Percentiles rank a stretch among this genome's conserved stretches.
Conservation (phyloP, 108 stramenopile genomes). For the Fistulifera pelliculosa region DNA sequence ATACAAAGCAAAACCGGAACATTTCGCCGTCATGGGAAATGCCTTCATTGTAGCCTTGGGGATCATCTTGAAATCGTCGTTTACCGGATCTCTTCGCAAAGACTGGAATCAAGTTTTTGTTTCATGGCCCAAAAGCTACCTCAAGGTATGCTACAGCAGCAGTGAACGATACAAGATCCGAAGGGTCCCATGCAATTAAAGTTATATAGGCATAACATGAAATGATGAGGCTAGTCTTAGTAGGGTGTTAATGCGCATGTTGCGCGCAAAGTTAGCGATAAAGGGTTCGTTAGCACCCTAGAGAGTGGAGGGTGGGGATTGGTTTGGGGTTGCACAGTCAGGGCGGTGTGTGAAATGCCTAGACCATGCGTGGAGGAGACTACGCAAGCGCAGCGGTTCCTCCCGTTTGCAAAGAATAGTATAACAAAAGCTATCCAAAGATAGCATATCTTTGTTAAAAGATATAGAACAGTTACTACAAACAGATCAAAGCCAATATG, state of each 20-base stretch:
- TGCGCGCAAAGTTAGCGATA: too few relatives aligned
- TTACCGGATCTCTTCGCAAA: not conserved
- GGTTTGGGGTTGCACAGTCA: slow-evolving; percentile 44
- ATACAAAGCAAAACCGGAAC: slow-evolving; percentile 11
- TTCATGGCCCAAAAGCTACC: not conserved
- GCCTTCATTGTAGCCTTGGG: slow-evolving; percentile 2
- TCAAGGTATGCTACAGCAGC: not conserved
- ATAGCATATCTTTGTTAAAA: slow-evolving; percentile 36
- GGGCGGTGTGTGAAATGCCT: slow-evolving; percentile 81
- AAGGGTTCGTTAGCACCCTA: too few relatives aligned
- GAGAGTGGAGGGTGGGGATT: too few relatives aligned
- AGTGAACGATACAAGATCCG: too few relatives aligned
- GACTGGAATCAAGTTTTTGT: not conserved
- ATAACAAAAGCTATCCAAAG: slow-evolving; percentile 31
- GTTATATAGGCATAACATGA: too few relatives aligned
- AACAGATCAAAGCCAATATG: slow-evolving; percentile 61
- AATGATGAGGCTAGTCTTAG: too few relatives aligned
- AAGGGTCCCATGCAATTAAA: too few relatives aligned
- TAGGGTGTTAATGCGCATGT: too few relatives aligned
- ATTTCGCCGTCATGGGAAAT: slow-evolving; percentile 1
- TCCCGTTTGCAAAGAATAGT: slow-evolving; percentile 41
- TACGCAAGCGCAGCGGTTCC: slow-evolving; percentile 59
- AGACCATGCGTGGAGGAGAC: slow-evolving; percentile 70
- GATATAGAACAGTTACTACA: slow-evolving; percentile 67
- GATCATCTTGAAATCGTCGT: not conserved